phyloP scores from a whole-genome alignment of 2,329 filamentous ascomycete species.

The Cadophora luteo-olivacea region DNA sequence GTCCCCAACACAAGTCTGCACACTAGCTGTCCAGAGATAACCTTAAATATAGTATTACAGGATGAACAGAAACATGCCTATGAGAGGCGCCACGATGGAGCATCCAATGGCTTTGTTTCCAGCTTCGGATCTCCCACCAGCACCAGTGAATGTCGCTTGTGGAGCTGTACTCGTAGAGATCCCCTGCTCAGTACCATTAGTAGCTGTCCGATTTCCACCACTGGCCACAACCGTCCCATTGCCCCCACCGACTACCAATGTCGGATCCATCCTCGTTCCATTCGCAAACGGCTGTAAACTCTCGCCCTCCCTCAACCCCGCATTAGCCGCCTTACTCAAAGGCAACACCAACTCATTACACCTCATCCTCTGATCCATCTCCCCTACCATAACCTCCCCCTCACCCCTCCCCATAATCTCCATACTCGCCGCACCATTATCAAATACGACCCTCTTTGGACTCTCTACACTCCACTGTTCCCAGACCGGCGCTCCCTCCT shows the following conservation, averaged over 20 bases:
- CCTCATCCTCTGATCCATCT: slow-evolving; percentile 22
- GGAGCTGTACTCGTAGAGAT: not conserved
- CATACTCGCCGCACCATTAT: slow-evolving; percentile 20
- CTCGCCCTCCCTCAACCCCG: slow-evolving; percentile 17
- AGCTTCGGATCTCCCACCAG: not conserved
- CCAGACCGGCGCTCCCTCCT: slow-evolving; percentile 35
- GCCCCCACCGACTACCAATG: not conserved
- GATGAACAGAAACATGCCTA: not conserved
- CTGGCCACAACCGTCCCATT: not conserved
- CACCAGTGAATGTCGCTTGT: not conserved
- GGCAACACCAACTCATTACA: slow-evolving; percentile 17
- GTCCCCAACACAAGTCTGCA: too few relatives aligned
- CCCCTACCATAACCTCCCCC: slow-evolving; percentile 16
- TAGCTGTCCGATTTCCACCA: not conserved
- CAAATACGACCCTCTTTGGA: slow-evolving; percentile 18
- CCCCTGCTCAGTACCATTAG: not conserved
- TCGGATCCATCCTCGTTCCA: slow-evolving; percentile 23
- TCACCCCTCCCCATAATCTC: slow-evolving; percentile 20
- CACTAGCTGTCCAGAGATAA: too few relatives aligned
- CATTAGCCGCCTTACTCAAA: slow-evolving; percentile 15
- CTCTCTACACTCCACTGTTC: slow-evolving; percentile 7
- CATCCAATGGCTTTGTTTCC: not conserved
- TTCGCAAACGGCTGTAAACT: slow-evolving; percentile 24
- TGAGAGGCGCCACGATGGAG: not conserved
- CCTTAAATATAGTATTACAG: not conserved